Evolutionary conservation across 371 early-diverging fungal genomes (phyloP), one percentile per base, ranked within the genome.

Genomic region (Coemansia sp.): DNA sequence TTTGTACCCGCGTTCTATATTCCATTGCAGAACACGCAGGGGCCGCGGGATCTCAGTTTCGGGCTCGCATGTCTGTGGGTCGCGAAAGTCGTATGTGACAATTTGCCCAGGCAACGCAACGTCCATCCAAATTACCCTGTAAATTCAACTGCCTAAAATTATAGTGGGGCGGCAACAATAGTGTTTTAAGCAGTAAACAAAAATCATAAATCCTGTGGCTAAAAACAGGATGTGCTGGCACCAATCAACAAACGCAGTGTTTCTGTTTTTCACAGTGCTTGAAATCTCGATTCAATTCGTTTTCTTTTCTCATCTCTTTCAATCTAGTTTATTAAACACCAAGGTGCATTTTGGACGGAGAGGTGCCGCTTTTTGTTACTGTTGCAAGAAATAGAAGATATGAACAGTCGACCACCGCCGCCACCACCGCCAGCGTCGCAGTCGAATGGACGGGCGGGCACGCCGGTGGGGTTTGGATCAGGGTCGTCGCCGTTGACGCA

Each of bases 1-100:
- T 68, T 86, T 83, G 83, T 90, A 90, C 58, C 89, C 89, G 42
- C 90, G 85, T 67, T 90, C 90, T 47, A 90, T 83, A 70, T 90
- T 90, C 90, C 90, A 90, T 57, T 90, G 89, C 5, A 90, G 54
- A 1, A 69, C 70, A n/a, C 71, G 72, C 33, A 82, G 61, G 12
- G 82, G 80, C 2, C 59, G 65, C 23, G 65, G 72, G 16, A 72
- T 72, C 37, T 18, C 65, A 16, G 62, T 57, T 2, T 23, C 40
- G 2, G 61, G 47, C 12, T 11, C 37, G 0, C 30, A 37, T 16
- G 42, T 2, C 3, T n/a, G 1, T 20, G 14, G n/a, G 52, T 42
- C 53, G 54, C 77, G 77, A 30, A 8, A 71, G 71, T 75, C 77
- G 48, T 68, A 75, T 8, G 57, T 54, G 21, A 71, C 26, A 18